phyloP scores from a whole-genome alignment of 176 grass and related monocot species.

The Raddia guianensis region DNA sequence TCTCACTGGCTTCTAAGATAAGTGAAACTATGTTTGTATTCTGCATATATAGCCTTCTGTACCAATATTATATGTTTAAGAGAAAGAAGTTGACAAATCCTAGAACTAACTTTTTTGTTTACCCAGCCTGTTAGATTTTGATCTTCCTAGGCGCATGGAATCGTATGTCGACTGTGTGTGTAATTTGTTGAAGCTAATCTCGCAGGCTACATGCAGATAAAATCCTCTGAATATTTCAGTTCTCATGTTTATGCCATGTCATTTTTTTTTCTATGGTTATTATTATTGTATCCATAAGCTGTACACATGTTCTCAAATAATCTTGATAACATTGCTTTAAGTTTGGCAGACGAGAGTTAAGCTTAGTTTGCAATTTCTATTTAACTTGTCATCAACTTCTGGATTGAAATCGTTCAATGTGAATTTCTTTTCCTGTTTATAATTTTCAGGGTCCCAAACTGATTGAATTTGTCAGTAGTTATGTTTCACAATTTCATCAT shows the following conservation, averaged over 20 bases:
- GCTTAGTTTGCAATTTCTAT: not conserved
- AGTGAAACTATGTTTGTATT: not conserved
- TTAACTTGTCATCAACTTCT: slow-evolving; percentile 1
- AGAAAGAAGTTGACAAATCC: not conserved
- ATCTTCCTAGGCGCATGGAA: no score
- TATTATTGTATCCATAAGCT: slow-evolving; percentile 17
- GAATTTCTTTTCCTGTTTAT: not conserved
- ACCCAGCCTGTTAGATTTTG: no score
- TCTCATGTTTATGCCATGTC: no score
- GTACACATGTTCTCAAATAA: not conserved
- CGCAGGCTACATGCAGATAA: no score
- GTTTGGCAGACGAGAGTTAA: not conserved
- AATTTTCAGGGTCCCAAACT: not conserved
- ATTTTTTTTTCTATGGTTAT: no score
- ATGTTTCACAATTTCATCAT: not conserved
- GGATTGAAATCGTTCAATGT: not conserved
- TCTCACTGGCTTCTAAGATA: slow-evolving; percentile 10
- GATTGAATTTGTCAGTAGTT: not conserved
- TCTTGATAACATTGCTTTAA: slow-evolving; percentile 10
- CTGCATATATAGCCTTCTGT: not conserved
- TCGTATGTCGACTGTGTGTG: no score
- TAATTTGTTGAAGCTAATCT: no score
- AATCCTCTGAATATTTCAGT: no score
- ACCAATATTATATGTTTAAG: not conserved
- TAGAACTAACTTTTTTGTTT: not conserved